A percentile compares a stretch with the other conserved stretches of the same genome.
Evolutionary conservation across 2,329 filamentous ascomycete species (phyloP).

Genomic region (Fusarium falciforme): DNA sequence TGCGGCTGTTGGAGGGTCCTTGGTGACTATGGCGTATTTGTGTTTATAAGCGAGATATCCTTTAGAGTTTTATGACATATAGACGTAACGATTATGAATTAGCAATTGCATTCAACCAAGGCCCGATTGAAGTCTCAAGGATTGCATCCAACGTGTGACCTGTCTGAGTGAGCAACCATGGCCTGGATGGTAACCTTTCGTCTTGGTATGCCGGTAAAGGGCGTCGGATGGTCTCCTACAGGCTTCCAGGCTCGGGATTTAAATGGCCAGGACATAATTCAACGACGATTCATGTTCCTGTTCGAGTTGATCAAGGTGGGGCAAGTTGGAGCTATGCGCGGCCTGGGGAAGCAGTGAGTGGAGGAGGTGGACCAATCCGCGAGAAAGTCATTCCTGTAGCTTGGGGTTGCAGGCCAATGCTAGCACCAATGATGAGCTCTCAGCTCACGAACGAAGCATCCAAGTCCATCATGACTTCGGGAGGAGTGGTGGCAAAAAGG

Average conservation of each 20-base stretch:
- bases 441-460: neutral
- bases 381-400: neutral
- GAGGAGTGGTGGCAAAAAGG: neutral
- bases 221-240: neutral
- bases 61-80: neutral
- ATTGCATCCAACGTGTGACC: neutral
- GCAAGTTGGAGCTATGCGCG: neutral
- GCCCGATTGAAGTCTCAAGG: neutral
- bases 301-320: neutral
- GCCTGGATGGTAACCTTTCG: neutral
- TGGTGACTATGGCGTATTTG: constrained; percentile 15
- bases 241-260: neutral
- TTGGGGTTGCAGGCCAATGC: too few relatives aligned
- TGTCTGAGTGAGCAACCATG: neutral
- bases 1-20: constrained; percentile 4
- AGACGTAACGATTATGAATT: constrained; percentile 11
- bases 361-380: neutral
- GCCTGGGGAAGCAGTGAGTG: neutral
- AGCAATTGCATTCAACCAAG: neutral
- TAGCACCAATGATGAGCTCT: neutral
- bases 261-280: neutral
- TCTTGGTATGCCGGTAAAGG: neutral
- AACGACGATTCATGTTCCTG: neutral
- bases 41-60: neutral
- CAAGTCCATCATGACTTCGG: neutral